phyloP scores from a whole-genome alignment of 345 rosid species.

The Chamaenerion angustifolium region DNA sequence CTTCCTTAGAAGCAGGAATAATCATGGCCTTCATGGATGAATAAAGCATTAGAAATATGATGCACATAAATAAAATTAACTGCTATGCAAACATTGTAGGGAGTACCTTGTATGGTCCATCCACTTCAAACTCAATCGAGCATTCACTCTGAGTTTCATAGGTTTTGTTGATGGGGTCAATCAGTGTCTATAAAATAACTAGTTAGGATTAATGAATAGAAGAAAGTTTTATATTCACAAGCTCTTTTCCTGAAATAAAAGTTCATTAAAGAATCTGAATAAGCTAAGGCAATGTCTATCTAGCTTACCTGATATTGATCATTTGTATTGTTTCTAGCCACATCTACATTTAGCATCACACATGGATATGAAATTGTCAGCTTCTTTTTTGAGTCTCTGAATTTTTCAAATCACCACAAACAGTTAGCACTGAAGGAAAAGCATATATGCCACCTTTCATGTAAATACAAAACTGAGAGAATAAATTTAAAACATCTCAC shows the following conservation, averaged over 20 bases:
- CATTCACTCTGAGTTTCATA: constrained; percentile 83
- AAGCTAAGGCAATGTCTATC: constrained; percentile 1
- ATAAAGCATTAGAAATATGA: constrained; percentile 11
- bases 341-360: constrained; percentile 95
- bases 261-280: constrained; percentile 1
- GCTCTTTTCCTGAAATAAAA: neutral
- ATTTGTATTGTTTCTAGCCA: constrained; percentile 82
- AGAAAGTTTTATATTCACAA: neutral
- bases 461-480: neutral
- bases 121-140: constrained; percentile 98
- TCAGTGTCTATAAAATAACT: constrained; percentile 50
- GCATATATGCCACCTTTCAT: no score
- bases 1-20: constrained; percentile 98
- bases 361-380: constrained; percentile 90
- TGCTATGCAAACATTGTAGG: neutral
- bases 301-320: constrained; percentile 81
- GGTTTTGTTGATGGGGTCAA: constrained; percentile 58
- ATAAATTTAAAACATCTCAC: neutral
- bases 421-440: constrained; percentile 6
- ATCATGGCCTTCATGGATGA: constrained; percentile 71
- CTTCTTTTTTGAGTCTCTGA: constrained; percentile 74
- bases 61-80: constrained; percentile 9
- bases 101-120: constrained; percentile 96
- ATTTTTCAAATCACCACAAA: constrained; percentile 12
- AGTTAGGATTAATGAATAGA: constrained; percentile 9